Evolutionary conservation across 306 rosid species (phyloP), one percentile per base, ranked within the genome.

Genomic region (Vigna hirtella): DNA sequence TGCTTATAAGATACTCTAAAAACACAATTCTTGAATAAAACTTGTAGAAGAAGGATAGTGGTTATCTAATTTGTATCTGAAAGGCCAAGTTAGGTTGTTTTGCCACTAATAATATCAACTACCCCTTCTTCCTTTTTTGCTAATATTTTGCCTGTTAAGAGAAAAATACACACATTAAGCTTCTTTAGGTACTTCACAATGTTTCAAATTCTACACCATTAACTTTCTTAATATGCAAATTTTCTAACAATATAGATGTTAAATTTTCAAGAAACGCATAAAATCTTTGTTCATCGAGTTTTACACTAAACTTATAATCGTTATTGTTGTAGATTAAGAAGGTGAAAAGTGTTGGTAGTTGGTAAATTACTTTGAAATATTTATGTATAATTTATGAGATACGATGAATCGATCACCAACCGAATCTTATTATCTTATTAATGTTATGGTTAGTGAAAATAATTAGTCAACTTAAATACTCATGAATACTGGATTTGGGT

Each of bases 1-100:
- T 85, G 93, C 94, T 89, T 89, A 58, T 58, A 87, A 89, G 90
- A 82, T 89, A 88, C 94, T 85, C 93, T 55, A 86, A 76, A 68
- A 72, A 22, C 86, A 66, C 26, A 49, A 73, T 74, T 66, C 26
- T 40, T 49, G 24, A 55, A 52, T 51, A 73, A 51, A 83, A 75
- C 92, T 86, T 86, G 66, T 59, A 57, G 17, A 53, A 14, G 63
- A 89, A 87, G 90, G 68, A 64, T 75, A 72, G 91, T 83, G 83
- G 89, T 83, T 86, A 79, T 81, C 66, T 81, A 30, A 83, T 86
- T 85, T 80, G 78, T 70, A 68, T 82, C 77, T 11, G 55, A 82
- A 77, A 80, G 67, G 50, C 48, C 70, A 77, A 67, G 87, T 86
- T 86, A 88, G 90, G 89, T 83, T 86, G 81, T 74, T 82, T 68